phyloP scores from a whole-genome alignment of 305 asterid genomes.

The Fraxinus albicans region DNA sequence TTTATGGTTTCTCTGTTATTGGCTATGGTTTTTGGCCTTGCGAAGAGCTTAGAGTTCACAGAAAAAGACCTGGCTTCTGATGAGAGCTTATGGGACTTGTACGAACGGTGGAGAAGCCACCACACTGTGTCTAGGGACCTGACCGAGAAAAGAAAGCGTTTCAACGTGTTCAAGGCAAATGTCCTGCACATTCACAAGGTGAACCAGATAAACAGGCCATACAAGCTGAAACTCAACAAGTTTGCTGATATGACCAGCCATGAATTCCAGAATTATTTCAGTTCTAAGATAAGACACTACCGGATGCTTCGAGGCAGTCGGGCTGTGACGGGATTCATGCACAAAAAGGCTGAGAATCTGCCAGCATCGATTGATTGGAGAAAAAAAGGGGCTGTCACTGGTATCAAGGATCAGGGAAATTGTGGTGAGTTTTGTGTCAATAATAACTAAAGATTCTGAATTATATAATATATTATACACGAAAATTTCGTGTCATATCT shows the following conservation, averaged over 20 bases:
- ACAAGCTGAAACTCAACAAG: constrained; percentile 74
- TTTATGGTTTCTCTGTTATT: constrained; percentile 36
- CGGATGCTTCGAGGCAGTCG: constrained; percentile 53
- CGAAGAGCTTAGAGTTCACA: constrained; percentile 55
- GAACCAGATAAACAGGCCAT: constrained; percentile 73
- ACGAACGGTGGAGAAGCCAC: constrained; percentile 72
- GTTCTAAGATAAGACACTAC: constrained; percentile 63
- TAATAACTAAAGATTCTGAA: neutral
- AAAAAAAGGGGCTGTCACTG: constrained; percentile 72
- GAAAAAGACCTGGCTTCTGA: constrained; percentile 70
- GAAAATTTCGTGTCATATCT: neutral
- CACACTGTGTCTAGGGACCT: constrained; percentile 64
- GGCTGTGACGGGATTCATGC: constrained; percentile 55
- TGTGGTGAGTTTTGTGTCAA: constrained; percentile 51
- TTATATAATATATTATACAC: neutral
- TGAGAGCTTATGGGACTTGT: constrained; percentile 65
- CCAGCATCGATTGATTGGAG: constrained; percentile 85
- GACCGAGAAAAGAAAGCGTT: constrained; percentile 57
- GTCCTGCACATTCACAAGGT: constrained; percentile 56
- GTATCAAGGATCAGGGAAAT: constrained; percentile 75
- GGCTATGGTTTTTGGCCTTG: constrained; percentile 40
- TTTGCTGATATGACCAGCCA: constrained; percentile 78
- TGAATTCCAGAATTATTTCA: constrained; percentile 57
- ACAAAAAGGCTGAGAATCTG: constrained; percentile 38
- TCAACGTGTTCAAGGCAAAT: constrained; percentile 77